Evolutionary conservation across 2,329 filamentous ascomycete genomes (phyloP).

Genomic region (Verticillium longisporum): DNA sequence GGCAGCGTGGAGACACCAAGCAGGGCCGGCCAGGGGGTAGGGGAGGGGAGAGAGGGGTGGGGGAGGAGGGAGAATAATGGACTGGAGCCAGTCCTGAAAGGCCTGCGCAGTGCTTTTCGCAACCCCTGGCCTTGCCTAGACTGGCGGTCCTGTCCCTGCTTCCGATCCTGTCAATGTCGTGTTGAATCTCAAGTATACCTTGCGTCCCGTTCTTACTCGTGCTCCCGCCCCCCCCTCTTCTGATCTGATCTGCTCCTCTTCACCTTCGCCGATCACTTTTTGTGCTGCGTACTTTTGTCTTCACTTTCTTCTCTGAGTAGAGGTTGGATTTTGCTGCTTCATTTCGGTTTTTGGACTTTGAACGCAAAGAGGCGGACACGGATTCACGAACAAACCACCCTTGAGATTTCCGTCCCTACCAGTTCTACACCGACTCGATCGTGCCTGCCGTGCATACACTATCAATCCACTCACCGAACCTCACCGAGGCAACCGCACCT

Average conservation of each 20-base stretch:
- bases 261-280: conserved; percentile 2
- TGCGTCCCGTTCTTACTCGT: background rate
- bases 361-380: background rate
- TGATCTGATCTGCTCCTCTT: background rate
- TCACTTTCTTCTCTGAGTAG: background rate
- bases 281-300: background rate
- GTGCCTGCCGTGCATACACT: background rate
- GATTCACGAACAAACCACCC: background rate
- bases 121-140: conserved; percentile 2
- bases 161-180: background rate
- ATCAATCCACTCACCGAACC: background rate
- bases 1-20: background rate
- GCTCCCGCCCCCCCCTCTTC: background rate
- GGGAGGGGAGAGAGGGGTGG: background rate
- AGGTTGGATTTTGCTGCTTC: background rate
- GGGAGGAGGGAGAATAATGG: background rate
- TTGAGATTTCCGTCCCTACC: background rate
- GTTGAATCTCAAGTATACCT: background rate
- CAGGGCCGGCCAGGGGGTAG: background rate
- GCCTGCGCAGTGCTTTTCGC: background rate
- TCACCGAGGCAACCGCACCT: background rate
- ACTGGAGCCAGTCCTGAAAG: background rate
- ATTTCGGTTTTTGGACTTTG: background rate
- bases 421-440: background rate
- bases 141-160: background rate